A percentile compares a stretch with the other conserved stretches of the same genome.
Evolutionary conservation across 768 basidiomycete species (phyloP).

Genomic region (Collybia nuda): DNA sequence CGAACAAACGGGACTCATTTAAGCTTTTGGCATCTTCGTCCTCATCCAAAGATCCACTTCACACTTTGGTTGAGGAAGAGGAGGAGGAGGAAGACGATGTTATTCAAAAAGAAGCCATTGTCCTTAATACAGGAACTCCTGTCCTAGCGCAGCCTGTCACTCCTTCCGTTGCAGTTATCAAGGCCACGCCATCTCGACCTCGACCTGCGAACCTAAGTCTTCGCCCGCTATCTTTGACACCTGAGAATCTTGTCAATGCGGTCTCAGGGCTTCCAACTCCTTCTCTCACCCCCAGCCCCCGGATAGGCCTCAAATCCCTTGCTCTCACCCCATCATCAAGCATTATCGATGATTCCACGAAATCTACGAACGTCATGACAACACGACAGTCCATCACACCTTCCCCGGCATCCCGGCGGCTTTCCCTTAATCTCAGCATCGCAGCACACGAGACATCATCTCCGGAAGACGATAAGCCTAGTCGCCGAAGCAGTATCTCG

Average conservation of each 20-base stretch:
- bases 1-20: conserved; percentile 79
- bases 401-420: conserved; percentile 25
- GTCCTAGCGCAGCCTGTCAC: conserved; percentile 17
- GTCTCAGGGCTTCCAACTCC: conserved; percentile 50
- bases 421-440: conserved; percentile 38
- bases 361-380: conserved; percentile 16
- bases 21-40: conserved; percentile 63
- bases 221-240: conserved; percentile 70
- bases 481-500: conserved; percentile 69
- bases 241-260: conserved; percentile 42
- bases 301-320: conserved; percentile 50
- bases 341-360: conserved; percentile 27
- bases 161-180: conserved; percentile 31
- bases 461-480: conserved; percentile 31
- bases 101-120: conserved; percentile 13
- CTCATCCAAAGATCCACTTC: conserved; percentile 72
- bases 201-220: conserved; percentile 69
- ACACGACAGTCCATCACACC: conserved; percentile 33
- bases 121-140: conserved; percentile 24
- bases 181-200: conserved; percentile 44
- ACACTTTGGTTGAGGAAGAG: conserved; percentile 82
- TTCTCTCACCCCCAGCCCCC: conserved; percentile 49
- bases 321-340: conserved; percentile 37
- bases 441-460: conserved; percentile 25
- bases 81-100: conserved; percentile 73